phyloP scores from a whole-genome alignment of 2,329 filamentous ascomycete species.

The Aspergillus sp. region DNA sequence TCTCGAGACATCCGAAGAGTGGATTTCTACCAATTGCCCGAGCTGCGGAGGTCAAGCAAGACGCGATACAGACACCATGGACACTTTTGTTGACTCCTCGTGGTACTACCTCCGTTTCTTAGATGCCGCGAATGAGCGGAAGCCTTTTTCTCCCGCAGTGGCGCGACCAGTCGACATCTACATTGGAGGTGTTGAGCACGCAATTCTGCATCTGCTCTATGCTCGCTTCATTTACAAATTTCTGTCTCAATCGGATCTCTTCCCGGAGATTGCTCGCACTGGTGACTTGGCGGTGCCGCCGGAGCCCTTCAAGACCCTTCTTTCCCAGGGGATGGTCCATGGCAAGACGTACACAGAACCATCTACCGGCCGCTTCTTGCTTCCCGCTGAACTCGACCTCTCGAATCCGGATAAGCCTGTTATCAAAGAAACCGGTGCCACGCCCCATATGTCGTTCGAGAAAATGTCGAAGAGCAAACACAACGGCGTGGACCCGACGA shows the following conservation, averaged over 20 bases:
- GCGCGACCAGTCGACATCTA: constrained; percentile 82
- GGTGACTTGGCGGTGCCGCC: constrained; percentile 41
- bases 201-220: constrained; percentile 85
- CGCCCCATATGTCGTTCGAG: constrained; percentile 68
- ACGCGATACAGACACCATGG: constrained; percentile 92
- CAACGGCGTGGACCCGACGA: constrained; percentile 81
- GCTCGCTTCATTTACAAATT: constrained; percentile 90
- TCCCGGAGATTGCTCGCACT: constrained; percentile 38
- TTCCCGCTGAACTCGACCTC: constrained; percentile 71
- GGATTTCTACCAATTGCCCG: constrained; percentile 74
- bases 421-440: constrained; percentile 61
- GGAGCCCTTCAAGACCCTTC: constrained; percentile 79
- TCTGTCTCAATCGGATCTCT: constrained; percentile 55
- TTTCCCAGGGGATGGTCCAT: constrained; percentile 92
- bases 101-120: constrained; percentile 88
- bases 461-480: constrained; percentile 97
- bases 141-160: constrained; percentile 59
- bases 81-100: constrained; percentile 92
- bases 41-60: constrained; percentile 66
- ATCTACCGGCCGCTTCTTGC: constrained; percentile 71
- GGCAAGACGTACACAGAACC: constrained; percentile 80
- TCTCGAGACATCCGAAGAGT: constrained; percentile 68
- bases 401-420: constrained; percentile 56
- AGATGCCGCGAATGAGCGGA: constrained; percentile 64
- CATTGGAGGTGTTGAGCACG: constrained; percentile 85